Evolutionary conservation across 2,329 filamentous ascomycete genomes (phyloP).

Genomic region (Curvularia verruculosa): DNA sequence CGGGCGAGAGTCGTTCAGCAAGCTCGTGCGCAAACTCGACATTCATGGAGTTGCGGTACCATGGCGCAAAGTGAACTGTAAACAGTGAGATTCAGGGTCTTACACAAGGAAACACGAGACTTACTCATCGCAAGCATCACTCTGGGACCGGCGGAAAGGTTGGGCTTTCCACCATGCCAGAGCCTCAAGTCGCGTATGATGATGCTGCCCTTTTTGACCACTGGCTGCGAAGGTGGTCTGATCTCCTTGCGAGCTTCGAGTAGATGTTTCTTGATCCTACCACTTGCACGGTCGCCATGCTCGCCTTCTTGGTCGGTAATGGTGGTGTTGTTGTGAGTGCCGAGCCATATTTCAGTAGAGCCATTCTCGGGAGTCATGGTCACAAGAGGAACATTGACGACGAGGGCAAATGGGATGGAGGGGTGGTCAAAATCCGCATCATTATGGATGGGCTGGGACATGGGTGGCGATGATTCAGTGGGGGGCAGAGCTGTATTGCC

Average conservation of each 20-base stretch:
- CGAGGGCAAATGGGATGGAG: conserved; percentile 53
- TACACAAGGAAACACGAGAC: conserved; percentile 4
- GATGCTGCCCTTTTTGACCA: conserved; percentile 53
- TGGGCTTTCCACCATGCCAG: conserved; percentile 61
- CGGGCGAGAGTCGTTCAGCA: conserved; percentile 52
- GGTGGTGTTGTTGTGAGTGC: conserved; percentile 52
- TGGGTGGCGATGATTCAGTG: conserved; percentile 45
- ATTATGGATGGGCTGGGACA: conserved; percentile 44
- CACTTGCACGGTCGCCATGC: conserved; percentile 47
- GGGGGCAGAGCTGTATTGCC: conserved; percentile 53
- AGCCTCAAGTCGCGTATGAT: conserved; percentile 56
- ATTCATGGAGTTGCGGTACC: conserved; percentile 65
- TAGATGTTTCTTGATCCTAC: conserved; percentile 35
- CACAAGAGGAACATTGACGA: conserved; percentile 56
- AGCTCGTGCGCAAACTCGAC: conserved; percentile 62
- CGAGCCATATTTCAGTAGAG: conserved; percentile 59
- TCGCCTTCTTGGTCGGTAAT: conserved; percentile 46
- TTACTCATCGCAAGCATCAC: conserved; percentile 54
- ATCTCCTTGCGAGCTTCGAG: conserved; percentile 25
- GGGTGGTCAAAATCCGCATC: conserved; percentile 46
- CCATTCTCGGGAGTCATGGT: conserved; percentile 55
- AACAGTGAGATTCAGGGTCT: conserved; percentile 4
- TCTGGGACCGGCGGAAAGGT: conserved; percentile 49
- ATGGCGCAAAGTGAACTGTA: conserved; percentile 59
- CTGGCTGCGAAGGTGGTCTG: conserved; percentile 32